Percentiles rank a stretch among this genome's conserved stretches.
phyloP scores from a whole-genome alignment of 371 early-diverging fungal genomes.

The Mucor lusitanicus region DNA sequence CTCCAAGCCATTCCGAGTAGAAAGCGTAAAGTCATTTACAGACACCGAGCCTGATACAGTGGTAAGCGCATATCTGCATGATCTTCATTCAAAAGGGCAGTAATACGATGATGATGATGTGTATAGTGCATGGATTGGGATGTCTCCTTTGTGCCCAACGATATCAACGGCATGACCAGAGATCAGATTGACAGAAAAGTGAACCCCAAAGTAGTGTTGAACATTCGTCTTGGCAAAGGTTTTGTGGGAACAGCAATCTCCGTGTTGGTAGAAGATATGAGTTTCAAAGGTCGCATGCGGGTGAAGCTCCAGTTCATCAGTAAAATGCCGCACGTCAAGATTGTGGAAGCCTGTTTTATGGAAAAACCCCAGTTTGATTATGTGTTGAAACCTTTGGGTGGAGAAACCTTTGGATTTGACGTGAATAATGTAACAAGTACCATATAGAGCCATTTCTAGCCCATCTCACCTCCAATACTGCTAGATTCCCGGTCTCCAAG shows the following conservation, averaged over 20 bases:
- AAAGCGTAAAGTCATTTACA: constrained; percentile 78
- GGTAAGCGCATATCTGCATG: constrained; percentile 40
- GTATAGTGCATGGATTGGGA: constrained; percentile 89
- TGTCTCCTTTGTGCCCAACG: constrained; percentile 87
- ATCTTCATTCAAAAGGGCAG: neutral
- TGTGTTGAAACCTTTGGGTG: constrained; percentile 89
- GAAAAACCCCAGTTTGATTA: constrained; percentile 93
- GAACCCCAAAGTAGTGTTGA: constrained; percentile 94
- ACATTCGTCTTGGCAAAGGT: constrained; percentile 89
- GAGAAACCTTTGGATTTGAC: constrained; percentile 84
- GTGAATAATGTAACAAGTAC: constrained; percentile 61
- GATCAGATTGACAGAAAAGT: constrained; percentile 61
- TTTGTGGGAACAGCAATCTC: constrained; percentile 90
- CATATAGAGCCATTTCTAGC: too few relatives aligned
- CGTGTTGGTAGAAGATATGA: constrained; percentile 90
- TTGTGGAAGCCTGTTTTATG: constrained; percentile 85
- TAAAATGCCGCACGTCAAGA: constrained; percentile 88
- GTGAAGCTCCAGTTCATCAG: constrained; percentile 82
- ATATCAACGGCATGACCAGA: constrained; percentile 66
- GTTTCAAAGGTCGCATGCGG: constrained; percentile 82
- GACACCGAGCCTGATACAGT: constrained; percentile 81
- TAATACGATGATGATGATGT: neutral
- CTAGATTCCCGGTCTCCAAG: constrained; percentile 79
- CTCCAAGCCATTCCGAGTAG: constrained; percentile 91
- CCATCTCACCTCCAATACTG: neutral